Base-by-base conservation (phyloP, 768 basidiomycete species). In the Phlebiopsis flavidoalba region DNA sequence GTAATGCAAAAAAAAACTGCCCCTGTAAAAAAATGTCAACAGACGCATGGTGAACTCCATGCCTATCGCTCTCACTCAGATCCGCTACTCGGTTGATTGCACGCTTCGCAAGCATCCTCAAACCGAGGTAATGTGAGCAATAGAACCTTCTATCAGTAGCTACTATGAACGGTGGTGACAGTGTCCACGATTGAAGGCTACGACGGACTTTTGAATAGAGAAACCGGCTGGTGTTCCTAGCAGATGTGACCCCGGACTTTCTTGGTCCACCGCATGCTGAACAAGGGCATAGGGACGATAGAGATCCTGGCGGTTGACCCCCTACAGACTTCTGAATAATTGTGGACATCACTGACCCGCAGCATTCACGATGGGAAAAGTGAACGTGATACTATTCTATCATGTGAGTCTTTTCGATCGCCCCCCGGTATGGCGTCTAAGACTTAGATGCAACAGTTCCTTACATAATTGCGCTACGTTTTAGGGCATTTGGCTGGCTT, bases 281-380 rank as follows among this genome's bases (percentile, higher is more conserved):
- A 68, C 0, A 72, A 77, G 5, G n/a, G 77, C 86, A 1, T 91
- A n/a, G 87, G 87, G 69, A 66, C 26, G 81, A 85, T n/a, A n/a
- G n/a, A 60, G 83, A 88, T 65, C 73, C 86, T 0, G 63, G n/a
- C n/a, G 68, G 8, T 64, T 84, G n/a, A 87, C 88, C 0, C 88
- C 0, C 75, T 89, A 40, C 77, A 79, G 36, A n/a, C n/a, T n/a
- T n/a, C n/a, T n/a, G n/a, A n/a, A 74, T 89, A 59, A 86, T 91
- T 62, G n/a, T 89, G 87, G 85, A 82, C n/a, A n/a, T n/a, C n/a
- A 84, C 60, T n/a, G n/a, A 66, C 80, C 51, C 71, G 88, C 33
- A 88, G 85, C 40, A 89, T 91, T 33, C 86, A 87, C 59, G 85
- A 90, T 47, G 88, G 89, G 0, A 87, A 85, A 65, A 73, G 77